A percentile compares a stretch with the other conserved stretches of the same genome.
phyloP scores from a whole-genome alignment of 2,329 filamentous ascomycete species.

The Botrytis sinoallii region DNA sequence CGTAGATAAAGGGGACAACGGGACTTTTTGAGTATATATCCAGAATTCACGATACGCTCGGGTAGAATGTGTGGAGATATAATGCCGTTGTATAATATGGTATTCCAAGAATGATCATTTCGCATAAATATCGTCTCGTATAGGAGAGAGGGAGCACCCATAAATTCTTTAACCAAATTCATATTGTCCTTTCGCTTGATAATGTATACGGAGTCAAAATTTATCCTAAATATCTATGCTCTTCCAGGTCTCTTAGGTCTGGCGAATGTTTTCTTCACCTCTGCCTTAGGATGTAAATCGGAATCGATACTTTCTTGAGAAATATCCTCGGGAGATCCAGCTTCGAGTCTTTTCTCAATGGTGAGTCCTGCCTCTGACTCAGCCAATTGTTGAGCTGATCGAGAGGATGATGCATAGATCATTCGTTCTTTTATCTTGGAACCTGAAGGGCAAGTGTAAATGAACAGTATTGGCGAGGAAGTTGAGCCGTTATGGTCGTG shows the following conservation, averaged over 20 bases:
- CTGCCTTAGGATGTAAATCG: slow-evolving; percentile 66
- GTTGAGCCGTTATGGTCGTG: slow-evolving; percentile 53
- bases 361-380: slow-evolving; percentile 62
- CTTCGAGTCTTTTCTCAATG: slow-evolving; percentile 68
- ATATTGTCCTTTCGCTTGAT: neutral
- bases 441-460: slow-evolving; percentile 75
- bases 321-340: slow-evolving; percentile 66
- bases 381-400: slow-evolving; percentile 63
- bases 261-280: slow-evolving; percentile 66
- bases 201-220: neutral
- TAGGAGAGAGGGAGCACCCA: slow-evolving; percentile 14
- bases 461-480: slow-evolving; percentile 66
- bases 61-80: neutral
- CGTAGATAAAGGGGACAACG: neutral
- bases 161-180: slow-evolving; percentile 12
- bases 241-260: slow-evolving; percentile 74
- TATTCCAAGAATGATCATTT: neutral
- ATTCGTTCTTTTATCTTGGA: slow-evolving; percentile 79
- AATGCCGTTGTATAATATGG: neutral
- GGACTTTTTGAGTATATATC: neutral
- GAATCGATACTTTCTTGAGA: slow-evolving; percentile 61
- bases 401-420: slow-evolving; percentile 74
- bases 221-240: slow-evolving; percentile 26
- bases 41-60: neutral
- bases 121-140: neutral